Evolutionary conservation across 805 yeast genomes (phyloP), one percentile per base, ranked within the genome.

Genomic region (Myxozyma mucilagina): DNA sequence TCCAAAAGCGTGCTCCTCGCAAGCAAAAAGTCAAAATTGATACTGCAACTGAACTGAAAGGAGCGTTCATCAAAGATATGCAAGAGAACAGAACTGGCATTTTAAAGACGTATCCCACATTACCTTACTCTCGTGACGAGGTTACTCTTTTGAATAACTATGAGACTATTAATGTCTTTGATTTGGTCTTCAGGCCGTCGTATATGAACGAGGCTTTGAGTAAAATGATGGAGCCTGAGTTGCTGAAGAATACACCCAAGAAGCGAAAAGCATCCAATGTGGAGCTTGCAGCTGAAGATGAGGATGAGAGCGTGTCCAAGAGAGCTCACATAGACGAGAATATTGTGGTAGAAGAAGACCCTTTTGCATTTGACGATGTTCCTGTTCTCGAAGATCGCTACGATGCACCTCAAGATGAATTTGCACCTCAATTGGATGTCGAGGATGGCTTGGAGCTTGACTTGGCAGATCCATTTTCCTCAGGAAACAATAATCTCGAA

Each of bases 11-110:
- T 3, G 74, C 70, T 44, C 68, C 70, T 6, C 75, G 38, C 32
- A 32, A 79, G 58, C 76, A 81, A 60, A 79, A 76, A 64, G 67
- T 84, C 32, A 71, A 76, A 38, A 68, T 79, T n/a, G 88, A 85
- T 69, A 66, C 74, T 0, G 69, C 63, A 4, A 78, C 74, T 18
- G 84, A 80, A 48, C 71, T 83, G 43, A 74, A 80, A n/a, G 71
- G 79, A 5, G 82, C 77, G 1, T 64, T 67, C 38, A 70, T 78
- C 38, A 73, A 74, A 56, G 65, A 66, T 34, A 64, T 67, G 52
- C 80, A 76, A 61, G 61, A 60, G 54, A 45, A 69, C 61, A 63
- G 72, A 63, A 65, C 76, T 2, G 59, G 57, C 3, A 61, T 65
- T 29, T 18, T 59, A 11, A 60, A 51, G n/a, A 48, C 53, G 16